A percentile compares a stretch with the other conserved stretches of the same genome.
phyloP scores from a whole-genome alignment of 2,329 filamentous ascomycete species.

The Hymenotorrendiella dingleyae region DNA sequence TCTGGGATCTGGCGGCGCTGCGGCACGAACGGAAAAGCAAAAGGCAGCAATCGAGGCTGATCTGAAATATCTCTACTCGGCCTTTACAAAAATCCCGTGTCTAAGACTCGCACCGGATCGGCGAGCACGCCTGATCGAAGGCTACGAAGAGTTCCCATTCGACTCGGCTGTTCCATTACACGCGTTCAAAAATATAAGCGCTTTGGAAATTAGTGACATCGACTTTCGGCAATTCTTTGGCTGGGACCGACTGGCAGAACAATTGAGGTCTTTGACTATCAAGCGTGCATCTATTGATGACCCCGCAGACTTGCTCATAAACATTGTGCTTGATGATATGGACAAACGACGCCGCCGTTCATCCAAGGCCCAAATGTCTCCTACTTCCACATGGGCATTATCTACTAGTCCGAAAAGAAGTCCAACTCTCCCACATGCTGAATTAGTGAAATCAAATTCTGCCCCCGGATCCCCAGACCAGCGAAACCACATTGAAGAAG shows the following conservation, averaged over 20 bases:
- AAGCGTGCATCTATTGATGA: slow-evolving; percentile 86
- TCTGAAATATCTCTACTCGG: slow-evolving; percentile 92
- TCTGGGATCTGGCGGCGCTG: slow-evolving; percentile 70
- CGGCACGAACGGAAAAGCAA: slow-evolving; percentile 80
- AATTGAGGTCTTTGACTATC: slow-evolving; percentile 81
- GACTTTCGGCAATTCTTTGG: slow-evolving; percentile 97
- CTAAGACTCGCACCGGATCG: slow-evolving; percentile 87
- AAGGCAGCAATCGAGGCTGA: slow-evolving; percentile 81
- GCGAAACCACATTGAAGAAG: slow-evolving; percentile 29
- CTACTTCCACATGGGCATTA: slow-evolving; percentile 63
- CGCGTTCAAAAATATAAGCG: slow-evolving; percentile 93
- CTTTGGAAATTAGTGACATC: slow-evolving; percentile 88
- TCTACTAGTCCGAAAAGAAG: slow-evolving; percentile 54
- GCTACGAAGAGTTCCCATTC: slow-evolving; percentile 96
- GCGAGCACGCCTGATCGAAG: slow-evolving; percentile 80
- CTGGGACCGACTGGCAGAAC: slow-evolving; percentile 91
- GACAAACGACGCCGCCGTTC: slow-evolving; percentile 85
- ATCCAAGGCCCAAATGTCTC: slow-evolving; percentile 77
- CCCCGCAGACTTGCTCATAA: slow-evolving; percentile 79
- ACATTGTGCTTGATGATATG: slow-evolving; percentile 94
- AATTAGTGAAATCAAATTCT: slow-evolving; percentile 61
- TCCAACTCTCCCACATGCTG: slow-evolving; percentile 57
- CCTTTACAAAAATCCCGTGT: slow-evolving; percentile 96
- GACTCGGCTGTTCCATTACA: slow-evolving; percentile 95
- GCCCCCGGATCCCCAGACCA: slow-evolving; percentile 42